Conservation (phyloP, 2,329 filamentous ascomycete species). For the Fusarium sarcochroum region DNA sequence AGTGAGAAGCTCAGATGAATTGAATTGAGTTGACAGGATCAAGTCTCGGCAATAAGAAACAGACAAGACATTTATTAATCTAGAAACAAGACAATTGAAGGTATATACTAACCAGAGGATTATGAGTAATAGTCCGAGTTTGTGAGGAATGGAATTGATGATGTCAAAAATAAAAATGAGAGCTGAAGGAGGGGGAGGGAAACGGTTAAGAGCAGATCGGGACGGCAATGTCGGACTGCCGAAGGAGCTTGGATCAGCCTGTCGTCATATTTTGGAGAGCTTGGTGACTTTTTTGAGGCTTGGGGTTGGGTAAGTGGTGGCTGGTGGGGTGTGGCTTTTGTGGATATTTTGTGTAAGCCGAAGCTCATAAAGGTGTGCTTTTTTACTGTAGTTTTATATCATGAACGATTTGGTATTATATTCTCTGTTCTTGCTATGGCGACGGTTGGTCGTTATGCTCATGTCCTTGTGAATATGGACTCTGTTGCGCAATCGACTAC, state of each 20-base stretch:
- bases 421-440: too few relatives aligned
- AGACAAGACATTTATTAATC: not conserved
- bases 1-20: constrained; percentile 19
- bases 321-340: constrained; percentile 12
- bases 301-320: constrained; percentile 13
- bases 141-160: constrained; percentile 34
- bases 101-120: constrained; percentile 12
- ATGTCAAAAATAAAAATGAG: constrained; percentile 47
- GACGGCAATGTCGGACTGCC: constrained; percentile 47
- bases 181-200: constrained; percentile 32
- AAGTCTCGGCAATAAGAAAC: too few relatives aligned
- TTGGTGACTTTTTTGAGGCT: constrained; percentile 29
- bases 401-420: not conserved
- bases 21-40: not conserved
- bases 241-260: constrained; percentile 47
- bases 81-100: not conserved
- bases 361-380: not conserved
- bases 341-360: not conserved
- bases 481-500: too few relatives aligned
- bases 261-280: constrained; percentile 49
- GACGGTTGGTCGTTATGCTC: too few relatives aligned
- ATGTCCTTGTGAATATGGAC: too few relatives aligned
- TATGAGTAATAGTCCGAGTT: not conserved
- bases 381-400: not conserved
- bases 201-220: constrained; percentile 30